Conservation (phyloP, 768 basidiomycete species). For the Pleurotus giganteus region DNA sequence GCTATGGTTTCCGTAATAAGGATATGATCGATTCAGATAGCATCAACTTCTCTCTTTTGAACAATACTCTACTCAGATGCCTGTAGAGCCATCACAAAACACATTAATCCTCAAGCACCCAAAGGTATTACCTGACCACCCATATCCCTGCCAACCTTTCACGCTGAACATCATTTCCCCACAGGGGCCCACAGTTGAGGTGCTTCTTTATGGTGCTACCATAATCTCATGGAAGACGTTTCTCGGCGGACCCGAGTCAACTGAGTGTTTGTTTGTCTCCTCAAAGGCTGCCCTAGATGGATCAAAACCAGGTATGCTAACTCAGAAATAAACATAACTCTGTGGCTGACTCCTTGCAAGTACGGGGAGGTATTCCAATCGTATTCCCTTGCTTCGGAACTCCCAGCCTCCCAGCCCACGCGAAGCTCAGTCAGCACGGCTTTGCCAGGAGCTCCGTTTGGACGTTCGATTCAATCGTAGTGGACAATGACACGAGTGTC, state of each 20-base stretch:
- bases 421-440: constrained; percentile 79
- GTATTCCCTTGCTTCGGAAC: constrained; percentile 91
- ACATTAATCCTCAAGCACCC: constrained; percentile 57
- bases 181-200: constrained; percentile 64
- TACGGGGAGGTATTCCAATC: constrained; percentile 53
- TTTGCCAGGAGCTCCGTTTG: constrained; percentile 82
- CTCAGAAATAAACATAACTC: constrained; percentile 29
- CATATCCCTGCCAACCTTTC: background rate
- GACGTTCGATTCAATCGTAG: constrained; percentile 60
- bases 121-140: constrained; percentile 40
- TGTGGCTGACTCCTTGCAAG: background rate
- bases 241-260: constrained; percentile 31
- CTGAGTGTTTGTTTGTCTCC: constrained; percentile 81
- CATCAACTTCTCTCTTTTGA: background rate
- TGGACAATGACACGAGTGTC: constrained; percentile 69
- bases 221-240: constrained; percentile 81
- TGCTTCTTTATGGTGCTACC: constrained; percentile 82
- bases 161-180: background rate
- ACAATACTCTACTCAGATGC: constrained; percentile 38
- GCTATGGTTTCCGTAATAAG: too few relatives aligned
- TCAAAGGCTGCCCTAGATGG: constrained; percentile 78
- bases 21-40: background rate
- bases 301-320: constrained; percentile 51
- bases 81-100: constrained; percentile 43
- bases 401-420: constrained; percentile 72